Evolutionary conservation across 1,284 basidiomycete species (phyloP).

Genomic region (Ustilago esculenta): DNA sequence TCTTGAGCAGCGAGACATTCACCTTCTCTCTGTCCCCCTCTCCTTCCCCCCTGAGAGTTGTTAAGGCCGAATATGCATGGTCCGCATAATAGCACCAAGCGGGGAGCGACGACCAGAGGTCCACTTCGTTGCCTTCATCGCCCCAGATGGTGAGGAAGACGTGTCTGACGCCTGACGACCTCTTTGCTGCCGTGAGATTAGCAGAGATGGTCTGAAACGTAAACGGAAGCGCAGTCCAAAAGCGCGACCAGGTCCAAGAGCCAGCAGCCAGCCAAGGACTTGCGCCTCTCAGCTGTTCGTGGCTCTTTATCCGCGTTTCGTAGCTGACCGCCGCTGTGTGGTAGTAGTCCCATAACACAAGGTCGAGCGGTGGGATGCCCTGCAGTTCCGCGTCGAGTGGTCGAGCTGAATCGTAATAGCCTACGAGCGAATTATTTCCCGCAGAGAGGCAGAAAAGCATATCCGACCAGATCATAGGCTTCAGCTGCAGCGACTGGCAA

Average conservation of each 20-base stretch:
- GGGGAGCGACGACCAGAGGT: constrained; percentile 50
- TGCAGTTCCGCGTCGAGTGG: constrained; percentile 33
- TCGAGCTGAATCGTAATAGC: constrained; percentile 64
- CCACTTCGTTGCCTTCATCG: constrained; percentile 68
- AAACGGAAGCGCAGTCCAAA: constrained; percentile 68
- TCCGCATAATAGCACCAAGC: constrained; percentile 66
- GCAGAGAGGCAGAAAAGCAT: constrained; percentile 68
- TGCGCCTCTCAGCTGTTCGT: constrained; percentile 62
- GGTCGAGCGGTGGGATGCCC: constrained; percentile 64
- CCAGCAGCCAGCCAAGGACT: constrained; percentile 67
- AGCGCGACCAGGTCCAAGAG: constrained; percentile 68
- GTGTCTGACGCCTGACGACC: constrained; percentile 57
- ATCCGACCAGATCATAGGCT: constrained; percentile 68
- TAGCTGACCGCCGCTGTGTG: constrained; percentile 63
- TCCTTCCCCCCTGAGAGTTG: too few species aligned
- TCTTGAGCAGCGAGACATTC: constrained; percentile 50
- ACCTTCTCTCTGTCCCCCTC: constrained; percentile 33
- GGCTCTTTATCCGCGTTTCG: constrained; percentile 63
- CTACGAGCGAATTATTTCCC: constrained; percentile 65
- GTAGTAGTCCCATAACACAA: constrained; percentile 65
- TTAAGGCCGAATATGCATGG: constrained; percentile 55
- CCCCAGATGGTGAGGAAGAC: constrained; percentile 68
- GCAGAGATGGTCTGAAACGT: constrained; percentile 67
- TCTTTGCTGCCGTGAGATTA: constrained; percentile 65
- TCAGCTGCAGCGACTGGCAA: constrained; percentile 49